Evolutionary conservation across 371 early-diverging fungal species (phyloP).

Genomic region (Circinella umbellata): DNA sequence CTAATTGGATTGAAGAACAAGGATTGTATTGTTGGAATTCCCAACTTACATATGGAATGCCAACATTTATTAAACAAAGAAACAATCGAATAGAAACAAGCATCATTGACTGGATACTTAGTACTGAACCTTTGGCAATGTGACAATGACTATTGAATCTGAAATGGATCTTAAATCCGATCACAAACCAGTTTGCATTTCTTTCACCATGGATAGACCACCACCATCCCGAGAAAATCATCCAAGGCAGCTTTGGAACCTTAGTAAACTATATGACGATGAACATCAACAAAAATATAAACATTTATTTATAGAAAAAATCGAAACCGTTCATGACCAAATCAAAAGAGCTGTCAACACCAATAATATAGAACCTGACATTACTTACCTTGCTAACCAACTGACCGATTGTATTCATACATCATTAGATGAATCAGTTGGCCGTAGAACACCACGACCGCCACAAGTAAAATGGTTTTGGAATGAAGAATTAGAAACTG

Average conservation of each 20-base stretch:
- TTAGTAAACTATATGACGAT: not conserved
- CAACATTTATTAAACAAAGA: slow-evolving; percentile 2
- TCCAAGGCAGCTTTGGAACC: slow-evolving; percentile 1
- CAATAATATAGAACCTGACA: not conserved
- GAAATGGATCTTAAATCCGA: not conserved
- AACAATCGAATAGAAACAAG: not conserved
- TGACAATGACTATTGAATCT: not conserved
- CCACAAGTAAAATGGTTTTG: slow-evolving; percentile 20
- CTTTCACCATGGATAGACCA: not conserved
- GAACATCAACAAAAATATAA: not conserved
- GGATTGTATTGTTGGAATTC: slow-evolving; percentile 15
- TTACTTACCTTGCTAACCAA: not conserved
- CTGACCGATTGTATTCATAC: slow-evolving; percentile 5
- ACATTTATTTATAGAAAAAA: too few relatives aligned
- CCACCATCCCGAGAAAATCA: not conserved
- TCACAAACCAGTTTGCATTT: slow-evolving; percentile 1
- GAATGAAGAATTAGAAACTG: slow-evolving; percentile 5
- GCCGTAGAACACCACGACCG: not conserved
- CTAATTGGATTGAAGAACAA: slow-evolving; percentile 4
- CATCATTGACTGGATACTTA: slow-evolving; percentile 17
- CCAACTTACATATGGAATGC: slow-evolving; percentile 15
- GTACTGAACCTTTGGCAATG: slow-evolving; percentile 12
- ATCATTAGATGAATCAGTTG: slow-evolving; percentile 11
- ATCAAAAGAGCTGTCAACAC: not conserved
- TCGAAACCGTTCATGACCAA: not conserved